These are phyloP conservation scores for Colletotrichum paranaense DNA, from an alignment of 2,329 filamentous ascomycete genomes.

Conservation along the genomic window DNA sequence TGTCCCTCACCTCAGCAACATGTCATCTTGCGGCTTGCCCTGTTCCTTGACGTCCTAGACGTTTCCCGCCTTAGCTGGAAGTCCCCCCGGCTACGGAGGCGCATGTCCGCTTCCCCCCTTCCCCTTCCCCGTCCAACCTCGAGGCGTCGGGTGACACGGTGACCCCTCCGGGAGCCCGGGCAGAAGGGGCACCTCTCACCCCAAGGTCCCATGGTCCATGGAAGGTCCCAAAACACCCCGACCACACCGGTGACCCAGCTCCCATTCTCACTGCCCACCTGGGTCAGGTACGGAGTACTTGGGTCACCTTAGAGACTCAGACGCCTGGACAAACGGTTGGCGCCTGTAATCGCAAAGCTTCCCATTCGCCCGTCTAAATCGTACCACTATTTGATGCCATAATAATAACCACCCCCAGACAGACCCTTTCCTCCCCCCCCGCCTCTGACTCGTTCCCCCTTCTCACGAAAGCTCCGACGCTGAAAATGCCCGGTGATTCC, in stretches of 20 bases:
- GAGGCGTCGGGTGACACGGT: not conserved
- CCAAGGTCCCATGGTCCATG: too few relatives aligned
- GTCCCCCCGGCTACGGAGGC: constrained; percentile 15
- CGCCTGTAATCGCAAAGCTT: constrained; percentile 35
- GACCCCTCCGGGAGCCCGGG: not conserved
- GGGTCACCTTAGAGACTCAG: not conserved
- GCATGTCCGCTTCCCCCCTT: constrained; percentile 22
- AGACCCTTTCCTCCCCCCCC: constrained; percentile 13
- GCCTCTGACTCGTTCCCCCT: constrained; percentile 29
- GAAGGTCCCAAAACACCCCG: not conserved
- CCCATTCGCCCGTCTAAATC: constrained; percentile 36
- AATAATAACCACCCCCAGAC: constrained; percentile 32
- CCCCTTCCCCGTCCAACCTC: constrained; percentile 4
- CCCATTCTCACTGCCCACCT: too few relatives aligned
- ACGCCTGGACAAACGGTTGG: constrained; percentile 8
- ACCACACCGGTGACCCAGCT: not conserved
- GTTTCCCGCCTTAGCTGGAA: constrained; percentile 1
- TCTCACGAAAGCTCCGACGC: constrained; percentile 34
- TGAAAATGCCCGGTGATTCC: constrained; percentile 41
- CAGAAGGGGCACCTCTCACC: not conserved
- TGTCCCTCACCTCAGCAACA: not conserved
- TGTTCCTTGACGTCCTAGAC: not conserved
- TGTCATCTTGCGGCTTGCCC: constrained; percentile 2
- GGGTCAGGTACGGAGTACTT: too few relatives aligned
- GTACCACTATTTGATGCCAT: constrained; percentile 34